Percentiles rank a stretch among this genome's conserved stretches.
Evolutionary conservation across 2,329 filamentous ascomycete species (phyloP).

Genomic region (Aspergillus sp.): DNA sequence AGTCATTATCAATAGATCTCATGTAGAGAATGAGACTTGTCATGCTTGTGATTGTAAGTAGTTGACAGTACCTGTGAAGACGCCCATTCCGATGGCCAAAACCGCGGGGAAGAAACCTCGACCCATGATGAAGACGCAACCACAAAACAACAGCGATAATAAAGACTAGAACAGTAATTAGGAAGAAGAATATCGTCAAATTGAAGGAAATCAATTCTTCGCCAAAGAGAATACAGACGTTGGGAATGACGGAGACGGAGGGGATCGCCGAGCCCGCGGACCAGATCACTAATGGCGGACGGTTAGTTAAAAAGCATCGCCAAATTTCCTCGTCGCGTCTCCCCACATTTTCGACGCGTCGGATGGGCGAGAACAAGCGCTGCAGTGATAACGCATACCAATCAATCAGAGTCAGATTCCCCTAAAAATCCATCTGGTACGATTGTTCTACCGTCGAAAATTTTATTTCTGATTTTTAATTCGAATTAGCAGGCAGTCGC

Average conservation of each 20-base stretch:
- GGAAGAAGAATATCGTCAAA: background rate
- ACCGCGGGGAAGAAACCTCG: constrained; percentile 33
- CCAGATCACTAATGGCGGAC: background rate
- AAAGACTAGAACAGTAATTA: no score
- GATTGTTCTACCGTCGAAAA: background rate
- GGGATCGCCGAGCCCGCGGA: constrained; percentile 1
- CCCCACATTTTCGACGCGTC: constrained; percentile 23
- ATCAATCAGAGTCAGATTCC: no score
- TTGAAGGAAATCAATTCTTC: background rate
- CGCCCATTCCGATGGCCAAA: constrained; percentile 35
- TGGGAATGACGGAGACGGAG: no score
- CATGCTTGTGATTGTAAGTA: background rate
- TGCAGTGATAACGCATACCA: no score
- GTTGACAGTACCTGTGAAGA: constrained; percentile 30
- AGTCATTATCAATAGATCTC: background rate
- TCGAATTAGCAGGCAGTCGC: no score
- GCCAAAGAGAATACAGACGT: no score
- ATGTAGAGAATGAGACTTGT: background rate
- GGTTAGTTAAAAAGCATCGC: constrained; percentile 21
- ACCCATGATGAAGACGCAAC: constrained; percentile 23
- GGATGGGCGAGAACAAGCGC: no score
- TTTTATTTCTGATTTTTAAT: no score
- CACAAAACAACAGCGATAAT: constrained; percentile 11
- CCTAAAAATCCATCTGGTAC: background rate
- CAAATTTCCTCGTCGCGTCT: constrained; percentile 22